Conservation (phyloP, 1,284 basidiomycete species). For the Acaromyces ingoldii region DNA sequence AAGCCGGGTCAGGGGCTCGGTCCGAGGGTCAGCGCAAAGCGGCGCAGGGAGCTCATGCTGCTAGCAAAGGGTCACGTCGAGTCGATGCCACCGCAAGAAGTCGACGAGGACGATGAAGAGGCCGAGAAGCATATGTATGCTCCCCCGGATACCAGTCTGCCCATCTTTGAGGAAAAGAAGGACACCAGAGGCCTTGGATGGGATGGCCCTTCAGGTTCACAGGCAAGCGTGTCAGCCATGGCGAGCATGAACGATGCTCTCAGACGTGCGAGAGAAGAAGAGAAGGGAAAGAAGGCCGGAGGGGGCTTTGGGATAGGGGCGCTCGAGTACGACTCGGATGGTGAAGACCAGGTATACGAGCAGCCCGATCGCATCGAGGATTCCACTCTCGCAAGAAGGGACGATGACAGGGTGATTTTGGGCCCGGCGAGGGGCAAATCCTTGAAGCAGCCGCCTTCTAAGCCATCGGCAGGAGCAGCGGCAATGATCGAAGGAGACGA, state of each 20-base stretch:
- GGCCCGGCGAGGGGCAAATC: neutral
- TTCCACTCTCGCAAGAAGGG: slow-evolving; percentile 10
- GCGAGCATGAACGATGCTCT: neutral
- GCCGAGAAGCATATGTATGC: neutral
- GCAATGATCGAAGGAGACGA: neutral
- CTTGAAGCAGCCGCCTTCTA: too few species aligned
- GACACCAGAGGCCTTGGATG: slow-evolving; percentile 1
- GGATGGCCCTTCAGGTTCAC: neutral
- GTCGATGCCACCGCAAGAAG: neutral
- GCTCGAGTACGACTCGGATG: slow-evolving; percentile 66
- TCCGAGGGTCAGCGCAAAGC: slow-evolving; percentile 4
- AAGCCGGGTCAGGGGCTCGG: slow-evolving; percentile 7
- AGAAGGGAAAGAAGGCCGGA: neutral
- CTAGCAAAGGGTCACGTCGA: too few species aligned
- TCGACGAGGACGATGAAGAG: slow-evolving; percentile 62
- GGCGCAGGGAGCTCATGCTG: neutral
- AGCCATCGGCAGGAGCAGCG: too few species aligned
- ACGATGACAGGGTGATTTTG: neutral
- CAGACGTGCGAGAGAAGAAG: neutral
- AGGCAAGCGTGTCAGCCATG: neutral
- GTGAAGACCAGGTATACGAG: slow-evolving; percentile 67
- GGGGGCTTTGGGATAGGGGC: slow-evolving; percentile 70
- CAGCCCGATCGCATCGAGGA: slow-evolving; percentile 17
- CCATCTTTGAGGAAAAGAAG: neutral
- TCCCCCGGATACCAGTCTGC: slow-evolving; percentile 56